Percentiles rank a stretch among this genome's conserved stretches.
Evolutionary conservation across 2,329 filamentous ascomycete species (phyloP).

Genomic region (Westerdykella ornata): DNA sequence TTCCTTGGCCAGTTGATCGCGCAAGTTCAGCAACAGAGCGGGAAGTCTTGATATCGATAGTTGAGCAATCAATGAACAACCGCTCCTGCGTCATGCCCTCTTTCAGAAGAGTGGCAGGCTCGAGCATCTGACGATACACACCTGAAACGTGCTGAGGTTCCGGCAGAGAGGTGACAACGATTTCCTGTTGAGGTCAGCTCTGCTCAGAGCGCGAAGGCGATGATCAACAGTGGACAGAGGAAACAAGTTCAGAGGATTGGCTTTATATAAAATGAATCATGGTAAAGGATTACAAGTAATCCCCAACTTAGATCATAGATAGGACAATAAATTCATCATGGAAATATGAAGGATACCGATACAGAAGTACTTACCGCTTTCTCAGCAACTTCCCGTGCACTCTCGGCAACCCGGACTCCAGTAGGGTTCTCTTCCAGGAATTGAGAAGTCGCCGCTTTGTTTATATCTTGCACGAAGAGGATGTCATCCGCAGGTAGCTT

Average conservation of each 20-base stretch:
- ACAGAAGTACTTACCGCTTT: slow-evolving; percentile 51
- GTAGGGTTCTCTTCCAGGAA: slow-evolving; percentile 53
- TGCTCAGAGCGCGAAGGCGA: too few species aligned
- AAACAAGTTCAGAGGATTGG: slow-evolving; percentile 62
- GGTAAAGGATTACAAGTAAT: slow-evolving; percentile 48
- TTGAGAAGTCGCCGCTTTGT: slow-evolving; percentile 48
- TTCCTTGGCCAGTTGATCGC: slow-evolving; percentile 58
- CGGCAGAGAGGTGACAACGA: slow-evolving; percentile 80
- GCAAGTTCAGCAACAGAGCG: slow-evolving; percentile 67
- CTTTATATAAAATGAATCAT: slow-evolving; percentile 61
- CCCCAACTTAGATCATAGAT: slow-evolving; percentile 71
- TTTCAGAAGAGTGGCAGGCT: slow-evolving; percentile 48
- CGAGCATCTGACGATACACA: slow-evolving; percentile 72
- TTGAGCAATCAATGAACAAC: slow-evolving; percentile 92
- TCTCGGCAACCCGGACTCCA: slow-evolving; percentile 51
- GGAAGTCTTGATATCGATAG: slow-evolving; percentile 86
- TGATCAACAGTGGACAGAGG: slow-evolving; percentile 5
- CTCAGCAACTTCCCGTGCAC: slow-evolving; percentile 57
- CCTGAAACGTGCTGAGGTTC: slow-evolving; percentile 80
- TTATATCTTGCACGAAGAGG: slow-evolving; percentile 60
- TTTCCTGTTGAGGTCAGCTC: slow-evolving; percentile 54
- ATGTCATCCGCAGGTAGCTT: slow-evolving; percentile 59
- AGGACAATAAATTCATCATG: slow-evolving; percentile 49
- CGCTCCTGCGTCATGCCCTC: slow-evolving; percentile 51
- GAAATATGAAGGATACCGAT: slow-evolving; percentile 5